Evolutionary conservation across 2,329 filamentous ascomycete genomes (phyloP), one percentile per base, ranked within the genome.

Genomic region (Berkeleyomyces basicola): DNA sequence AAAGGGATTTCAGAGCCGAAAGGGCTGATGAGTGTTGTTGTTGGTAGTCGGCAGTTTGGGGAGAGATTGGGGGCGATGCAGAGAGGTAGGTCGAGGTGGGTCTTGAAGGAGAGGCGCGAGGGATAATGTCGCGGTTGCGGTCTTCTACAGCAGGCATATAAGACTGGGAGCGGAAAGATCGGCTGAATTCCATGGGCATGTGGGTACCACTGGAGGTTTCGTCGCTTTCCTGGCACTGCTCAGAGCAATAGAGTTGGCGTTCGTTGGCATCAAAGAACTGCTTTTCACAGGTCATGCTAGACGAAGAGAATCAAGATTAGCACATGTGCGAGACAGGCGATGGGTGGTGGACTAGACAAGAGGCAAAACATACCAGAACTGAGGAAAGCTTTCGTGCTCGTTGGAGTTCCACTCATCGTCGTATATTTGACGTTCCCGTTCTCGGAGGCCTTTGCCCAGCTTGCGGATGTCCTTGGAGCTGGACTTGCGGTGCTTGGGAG

Each of bases 231-330:
- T 80, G 80, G 71, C 81, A 83, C 46, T 79, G 82, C 66, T 84
- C 81, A 44, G 82, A 85, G 72, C 82, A 85, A 73, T 85, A 85
- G 51, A 84, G 71, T 65, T 77, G 76, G 66, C 76, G 79, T 67
- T 81, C 81, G 68, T 82, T 79, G 47, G 77, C 74, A 59, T 81
- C 77, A 33, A 82, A 72, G 70, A 85, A 85, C 72, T 85, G 82
- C 73, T 84, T 85, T 70, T 85, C 82, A 71, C 82, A 85, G 7
- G 78, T 80, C 82, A 84, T 85, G 72, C 82, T 85, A 31, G 6
- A 31, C 51, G 51, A 10, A n/a, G n/a, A n/a, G 33, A 4, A 7
- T 7, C n/a, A 53, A 14, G 31, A 14, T 55, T 55, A 68, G 63
- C 42, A 62, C 64, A 53, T 61, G 58, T 39, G 55, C 46, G 49